phyloP scores from a whole-genome alignment of 2,329 filamentous ascomycete genomes.

The Mollisia scopiformis region DNA sequence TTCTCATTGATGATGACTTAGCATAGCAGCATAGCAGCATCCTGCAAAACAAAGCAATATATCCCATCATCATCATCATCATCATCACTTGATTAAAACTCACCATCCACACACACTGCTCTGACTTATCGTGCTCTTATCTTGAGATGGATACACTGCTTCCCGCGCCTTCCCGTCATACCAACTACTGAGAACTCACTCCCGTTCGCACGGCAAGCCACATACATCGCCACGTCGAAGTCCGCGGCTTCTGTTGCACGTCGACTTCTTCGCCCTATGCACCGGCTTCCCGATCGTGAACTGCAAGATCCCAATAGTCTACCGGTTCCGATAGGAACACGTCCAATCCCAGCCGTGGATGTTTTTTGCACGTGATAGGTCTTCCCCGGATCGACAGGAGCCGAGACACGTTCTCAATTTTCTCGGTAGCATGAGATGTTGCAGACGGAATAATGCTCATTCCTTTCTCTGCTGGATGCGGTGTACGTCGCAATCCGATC shows the following conservation, averaged over 20 bases:
- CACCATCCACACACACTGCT: not conserved
- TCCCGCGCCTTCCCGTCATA: not conserved
- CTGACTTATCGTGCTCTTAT: no score
- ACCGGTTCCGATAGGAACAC: not conserved
- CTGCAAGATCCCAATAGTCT: not conserved
- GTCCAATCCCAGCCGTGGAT: not conserved
- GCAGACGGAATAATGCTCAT: not conserved
- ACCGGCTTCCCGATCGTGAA: not conserved
- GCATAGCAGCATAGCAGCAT: not conserved
- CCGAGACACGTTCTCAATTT: not conserved
- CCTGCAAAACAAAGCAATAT: not conserved
- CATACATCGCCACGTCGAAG: not conserved
- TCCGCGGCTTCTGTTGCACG: not conserved
- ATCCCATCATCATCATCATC: not conserved
- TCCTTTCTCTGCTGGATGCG: not conserved
- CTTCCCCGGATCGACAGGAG: not conserved
- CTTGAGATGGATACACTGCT: no score
- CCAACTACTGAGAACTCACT: not conserved
- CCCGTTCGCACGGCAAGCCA: not conserved
- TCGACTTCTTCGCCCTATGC: not conserved
- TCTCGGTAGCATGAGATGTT: not conserved
- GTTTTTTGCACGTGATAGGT: not conserved
- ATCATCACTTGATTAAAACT: no score
- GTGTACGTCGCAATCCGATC: not conserved
- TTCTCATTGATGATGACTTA: no score